A percentile compares a stretch with the other conserved stretches of the same genome.
These are phyloP conservation scores for Fusarium irregulare DNA, from an alignment of 2,329 filamentous ascomycete species.

Conservation along the genomic window DNA sequence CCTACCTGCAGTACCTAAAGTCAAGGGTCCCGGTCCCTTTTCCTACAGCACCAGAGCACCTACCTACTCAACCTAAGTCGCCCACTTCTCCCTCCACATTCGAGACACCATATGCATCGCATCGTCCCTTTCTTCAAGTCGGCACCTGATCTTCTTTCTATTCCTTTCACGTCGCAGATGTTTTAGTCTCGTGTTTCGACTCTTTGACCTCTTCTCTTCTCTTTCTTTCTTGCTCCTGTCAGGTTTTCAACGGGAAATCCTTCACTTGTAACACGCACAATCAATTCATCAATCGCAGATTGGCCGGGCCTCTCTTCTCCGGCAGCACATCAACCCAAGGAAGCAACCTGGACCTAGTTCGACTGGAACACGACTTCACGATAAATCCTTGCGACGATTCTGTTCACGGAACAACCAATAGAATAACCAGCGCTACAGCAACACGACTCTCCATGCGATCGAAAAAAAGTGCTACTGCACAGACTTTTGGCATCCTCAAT, in stretches of 20 bases:
- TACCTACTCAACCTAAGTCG: constrained; percentile 25
- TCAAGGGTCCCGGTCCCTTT: constrained; percentile 34
- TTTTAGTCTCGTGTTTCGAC: constrained; percentile 36
- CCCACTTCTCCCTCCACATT: constrained; percentile 45
- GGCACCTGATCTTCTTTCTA: constrained; percentile 41
- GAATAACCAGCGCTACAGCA: neutral
- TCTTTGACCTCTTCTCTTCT: constrained; percentile 10
- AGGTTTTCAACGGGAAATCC: neutral
- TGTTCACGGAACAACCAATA: neutral
- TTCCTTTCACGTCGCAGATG: constrained; percentile 37
- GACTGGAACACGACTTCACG: constrained; percentile 12
- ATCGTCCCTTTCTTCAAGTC: constrained; percentile 44
- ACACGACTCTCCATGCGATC: neutral
- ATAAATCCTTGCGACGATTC: constrained; percentile 4
- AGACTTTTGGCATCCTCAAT: constrained; percentile 25
- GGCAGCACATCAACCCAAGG: neutral
- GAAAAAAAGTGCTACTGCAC: neutral
- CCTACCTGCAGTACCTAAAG: constrained; percentile 1
- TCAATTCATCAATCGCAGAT: neutral
- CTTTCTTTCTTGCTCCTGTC: neutral
- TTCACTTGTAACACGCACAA: neutral
- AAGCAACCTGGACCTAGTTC: neutral
- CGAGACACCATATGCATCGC: constrained; percentile 51
- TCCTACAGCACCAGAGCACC: constrained; percentile 1
- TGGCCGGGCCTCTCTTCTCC: neutral